Conservation (phyloP, 805 yeast genomes). For the Saturnispora galanensis region DNA sequence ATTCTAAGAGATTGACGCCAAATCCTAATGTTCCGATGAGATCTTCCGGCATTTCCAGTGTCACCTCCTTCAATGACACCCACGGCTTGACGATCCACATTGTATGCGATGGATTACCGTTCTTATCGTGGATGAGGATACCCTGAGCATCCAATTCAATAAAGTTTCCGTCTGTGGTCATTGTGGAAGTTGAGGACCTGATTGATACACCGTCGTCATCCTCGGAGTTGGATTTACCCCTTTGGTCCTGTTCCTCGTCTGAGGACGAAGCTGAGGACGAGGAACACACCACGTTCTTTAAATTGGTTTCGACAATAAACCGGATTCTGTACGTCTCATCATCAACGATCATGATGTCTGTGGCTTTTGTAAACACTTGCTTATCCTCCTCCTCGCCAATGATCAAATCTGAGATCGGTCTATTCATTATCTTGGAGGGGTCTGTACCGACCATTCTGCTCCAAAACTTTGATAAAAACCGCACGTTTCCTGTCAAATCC, state of each 20-base stretch:
- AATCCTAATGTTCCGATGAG: slow-evolving; percentile 75
- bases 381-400: slow-evolving; percentile 58
- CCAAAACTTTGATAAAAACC: slow-evolving; percentile 72
- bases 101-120: slow-evolving; percentile 61
- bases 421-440: slow-evolving; percentile 40
- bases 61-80: slow-evolving; percentile 47
- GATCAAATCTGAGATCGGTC: slow-evolving; percentile 54
- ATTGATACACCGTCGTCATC: slow-evolving; percentile 21
- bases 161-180: slow-evolving; percentile 50
- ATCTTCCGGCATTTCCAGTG: slow-evolving; percentile 58
- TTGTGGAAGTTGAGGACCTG: slow-evolving; percentile 21
- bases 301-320: slow-evolving; percentile 41
- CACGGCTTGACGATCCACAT: slow-evolving; percentile 91
- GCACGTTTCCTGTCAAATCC: slow-evolving; percentile 69
- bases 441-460: slow-evolving; percentile 63
- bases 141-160: slow-evolving; percentile 92
- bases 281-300: slow-evolving; percentile 4
- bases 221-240: slow-evolving; percentile 10
- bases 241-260: background rate
- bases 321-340: slow-evolving; percentile 72
- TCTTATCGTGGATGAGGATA: slow-evolving; percentile 59
- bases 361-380: slow-evolving; percentile 59
- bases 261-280: background rate
- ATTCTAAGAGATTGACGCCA: slow-evolving; percentile 76
- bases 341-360: slow-evolving; percentile 57